phyloP scores from a whole-genome alignment of 202 grass and related monocot genomes.

The Elaeis oleifera region DNA sequence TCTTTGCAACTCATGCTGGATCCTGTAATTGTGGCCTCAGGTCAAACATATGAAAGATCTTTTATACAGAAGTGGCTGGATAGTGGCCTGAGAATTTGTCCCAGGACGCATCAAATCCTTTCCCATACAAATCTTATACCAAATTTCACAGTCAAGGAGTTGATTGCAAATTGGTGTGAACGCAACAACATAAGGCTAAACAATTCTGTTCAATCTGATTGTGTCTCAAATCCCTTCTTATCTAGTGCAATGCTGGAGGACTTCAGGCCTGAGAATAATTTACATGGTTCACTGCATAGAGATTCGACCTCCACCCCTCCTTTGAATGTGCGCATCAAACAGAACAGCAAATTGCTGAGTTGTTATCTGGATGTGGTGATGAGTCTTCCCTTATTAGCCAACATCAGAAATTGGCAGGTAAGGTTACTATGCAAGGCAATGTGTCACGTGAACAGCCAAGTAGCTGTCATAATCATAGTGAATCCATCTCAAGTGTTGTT shows the following conservation, averaged over 20 bases:
- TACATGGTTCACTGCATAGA: not conserved
- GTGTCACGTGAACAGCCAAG: conserved; percentile 23
- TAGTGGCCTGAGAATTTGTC: conserved; percentile 24
- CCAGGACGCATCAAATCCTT: conserved; percentile 16
- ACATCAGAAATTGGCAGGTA: not conserved
- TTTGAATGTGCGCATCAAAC: conserved; percentile 16
- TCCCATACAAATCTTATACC: conserved; percentile 22
- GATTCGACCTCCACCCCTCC: conserved; percentile 14
- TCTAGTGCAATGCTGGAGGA: conserved; percentile 5
- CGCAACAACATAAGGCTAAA: conserved; percentile 16
- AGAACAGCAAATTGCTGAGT: conserved; percentile 21
- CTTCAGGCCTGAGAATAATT: not conserved
- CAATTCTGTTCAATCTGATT: conserved; percentile 6
- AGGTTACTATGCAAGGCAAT: conserved; percentile 9
- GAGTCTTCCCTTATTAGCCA: conserved; percentile 11
- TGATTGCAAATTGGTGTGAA: conserved; percentile 25
- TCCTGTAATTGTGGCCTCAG: conserved; percentile 44
- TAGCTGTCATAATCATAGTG: conserved; percentile 29
- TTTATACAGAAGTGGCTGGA: conserved; percentile 30
- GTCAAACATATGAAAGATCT: conserved; percentile 31
- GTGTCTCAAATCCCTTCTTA: conserved; percentile 15
- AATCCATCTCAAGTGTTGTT: conserved; percentile 40
- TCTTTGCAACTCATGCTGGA: conserved; percentile 45
- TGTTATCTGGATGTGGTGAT: conserved; percentile 10
- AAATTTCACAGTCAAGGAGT: conserved; percentile 28